Base-by-base conservation (phyloP, 192 early-diverging fungal species). In the Coemansia sp. region DNA sequence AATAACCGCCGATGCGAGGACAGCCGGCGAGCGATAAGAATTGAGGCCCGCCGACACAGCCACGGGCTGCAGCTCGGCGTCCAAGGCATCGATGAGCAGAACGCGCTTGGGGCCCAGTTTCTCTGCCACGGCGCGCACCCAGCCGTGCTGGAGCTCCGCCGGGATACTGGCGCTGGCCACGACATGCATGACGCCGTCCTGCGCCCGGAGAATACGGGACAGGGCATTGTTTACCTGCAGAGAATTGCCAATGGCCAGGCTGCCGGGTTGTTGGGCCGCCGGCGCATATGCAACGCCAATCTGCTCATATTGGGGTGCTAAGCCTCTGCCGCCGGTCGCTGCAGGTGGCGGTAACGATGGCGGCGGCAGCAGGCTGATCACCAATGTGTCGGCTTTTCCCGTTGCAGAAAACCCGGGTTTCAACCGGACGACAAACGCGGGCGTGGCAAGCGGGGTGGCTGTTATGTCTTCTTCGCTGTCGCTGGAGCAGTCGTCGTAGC, bases 401-500 rank as follows among this genome's bases (percentile, higher is more conserved):
- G 27, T 33, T 56, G 31, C 16, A 17, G n/a, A 19, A 27, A 48
- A 37, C 39, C 17, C 11, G 7, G 70, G 70, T 35, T 46, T 54
- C 21, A 74, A 42, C 3, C 79, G 79, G 13, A 82, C 71, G 4
- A 75, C 72, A 29, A 68, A 72, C 31, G 33, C 29, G 33, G 57
- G 72, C 24, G 56, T 54, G 6, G 50, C 0, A 3, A 21, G 13
- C 37, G 69, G 53, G 3, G 59, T 13, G n/a, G 36, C 11, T 3
- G n/a, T 39, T 6, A 14, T 8, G 9, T 82, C 80, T 45, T 66
- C 66, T 33, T 83, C 80, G 75, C 80, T 83, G 63, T 74, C 75
- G 66, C 71, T 76, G 74, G 51, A 53, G 57, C 53, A 63, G 57
- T 62, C 64, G 68, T 77, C 80, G 75, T 77, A 77, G 44, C 80